Evolutionary conservation across 176 grass and related monocot genomes (phyloP).

Genomic region (Calamus simplicifolius): DNA sequence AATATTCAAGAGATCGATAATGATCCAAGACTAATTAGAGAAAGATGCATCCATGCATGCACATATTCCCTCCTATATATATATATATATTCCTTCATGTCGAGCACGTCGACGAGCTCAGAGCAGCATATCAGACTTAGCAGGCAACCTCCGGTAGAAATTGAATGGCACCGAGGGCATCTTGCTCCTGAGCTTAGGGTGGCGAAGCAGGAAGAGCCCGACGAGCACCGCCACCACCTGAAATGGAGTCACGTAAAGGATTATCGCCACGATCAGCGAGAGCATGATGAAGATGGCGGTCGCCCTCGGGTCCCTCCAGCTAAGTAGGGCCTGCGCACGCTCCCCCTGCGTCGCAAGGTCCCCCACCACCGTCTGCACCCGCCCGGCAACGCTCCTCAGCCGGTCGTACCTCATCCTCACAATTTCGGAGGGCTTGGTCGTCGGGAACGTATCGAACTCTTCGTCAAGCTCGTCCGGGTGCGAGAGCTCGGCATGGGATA

Average conservation of each 20-base stretch:
- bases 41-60: no score
- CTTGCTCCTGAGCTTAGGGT: slow-evolving; percentile 60
- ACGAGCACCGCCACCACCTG: slow-evolving; percentile 31
- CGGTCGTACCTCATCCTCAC: slow-evolving; percentile 77
- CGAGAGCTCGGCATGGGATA: slow-evolving; percentile 44
- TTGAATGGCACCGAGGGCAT: slow-evolving; percentile 48
- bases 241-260: slow-evolving; percentile 53
- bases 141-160: slow-evolving; percentile 58
- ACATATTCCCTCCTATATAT: no score
- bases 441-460: slow-evolving; percentile 80
- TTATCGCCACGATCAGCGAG: slow-evolving; percentile 16
- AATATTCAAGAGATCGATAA: no score
- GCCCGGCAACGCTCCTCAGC: slow-evolving; percentile 40
- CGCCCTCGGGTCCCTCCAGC: slow-evolving; percentile 52
- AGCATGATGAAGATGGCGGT: slow-evolving; percentile 35
- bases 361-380: slow-evolving; percentile 55
- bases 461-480: slow-evolving; percentile 83
- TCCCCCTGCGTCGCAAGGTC: slow-evolving; percentile 70
- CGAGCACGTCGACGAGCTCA: slow-evolving; percentile 4
- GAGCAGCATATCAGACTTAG: slow-evolving; percentile 48
- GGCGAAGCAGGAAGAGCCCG: slow-evolving; percentile 50
- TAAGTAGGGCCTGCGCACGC: slow-evolving; percentile 35
- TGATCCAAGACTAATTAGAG: no score
- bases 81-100: no score
- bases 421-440: slow-evolving; percentile 21